Percentiles rank a stretch among this genome's conserved stretches.
These are phyloP conservation scores for Komagataella phaffii DNA, from an alignment of 805 yeast species.

Conservation along the genomic window DNA sequence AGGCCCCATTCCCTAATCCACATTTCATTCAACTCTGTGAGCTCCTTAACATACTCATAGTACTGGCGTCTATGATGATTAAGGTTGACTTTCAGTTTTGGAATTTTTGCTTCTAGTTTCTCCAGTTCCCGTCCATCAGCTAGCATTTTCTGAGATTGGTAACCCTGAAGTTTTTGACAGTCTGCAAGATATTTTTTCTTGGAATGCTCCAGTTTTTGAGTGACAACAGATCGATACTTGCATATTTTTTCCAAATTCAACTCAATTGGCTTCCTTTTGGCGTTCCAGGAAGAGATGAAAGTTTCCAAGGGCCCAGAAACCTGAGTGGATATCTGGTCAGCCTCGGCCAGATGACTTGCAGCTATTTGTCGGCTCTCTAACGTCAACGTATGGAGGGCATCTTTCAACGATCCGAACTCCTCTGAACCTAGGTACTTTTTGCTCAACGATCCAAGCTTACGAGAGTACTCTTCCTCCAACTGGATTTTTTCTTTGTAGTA, in stretches of 20 bases:
- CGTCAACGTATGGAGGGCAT: slow-evolving; percentile 44
- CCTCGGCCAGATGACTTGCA: slow-evolving; percentile 37
- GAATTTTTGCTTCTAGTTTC: slow-evolving; percentile 40
- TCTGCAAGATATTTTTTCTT: slow-evolving; percentile 42
- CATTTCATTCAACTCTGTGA: slow-evolving; percentile 41
- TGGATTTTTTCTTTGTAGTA: slow-evolving; percentile 42
- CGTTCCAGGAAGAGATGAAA: slow-evolving; percentile 36
- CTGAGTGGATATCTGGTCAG: slow-evolving; percentile 35
- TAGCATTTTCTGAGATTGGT: slow-evolving; percentile 41
- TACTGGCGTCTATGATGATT: slow-evolving; percentile 37
- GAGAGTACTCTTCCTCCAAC: slow-evolving; percentile 64
- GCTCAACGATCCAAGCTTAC: slow-evolving; percentile 37
- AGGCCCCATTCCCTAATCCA: slow-evolving; percentile 67
- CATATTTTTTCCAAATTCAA: slow-evolving; percentile 40
- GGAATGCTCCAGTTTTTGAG: slow-evolving; percentile 20
- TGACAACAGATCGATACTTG: slow-evolving; percentile 26
- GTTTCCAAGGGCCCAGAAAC: slow-evolving; percentile 37
- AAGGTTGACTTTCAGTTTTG: slow-evolving; percentile 30
- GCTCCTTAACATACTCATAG: slow-evolving; percentile 35
- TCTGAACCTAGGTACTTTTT: slow-evolving; percentile 35
- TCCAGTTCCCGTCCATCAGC: slow-evolving; percentile 67
- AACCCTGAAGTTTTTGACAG: slow-evolving; percentile 44
- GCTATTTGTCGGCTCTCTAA: slow-evolving; percentile 48
- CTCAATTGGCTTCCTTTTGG: slow-evolving; percentile 44
- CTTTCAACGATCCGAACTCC: slow-evolving; percentile 46